Base-by-base conservation (phyloP, 2,329 filamentous ascomycete genomes). In the Dactylellina parvicollis region DNA sequence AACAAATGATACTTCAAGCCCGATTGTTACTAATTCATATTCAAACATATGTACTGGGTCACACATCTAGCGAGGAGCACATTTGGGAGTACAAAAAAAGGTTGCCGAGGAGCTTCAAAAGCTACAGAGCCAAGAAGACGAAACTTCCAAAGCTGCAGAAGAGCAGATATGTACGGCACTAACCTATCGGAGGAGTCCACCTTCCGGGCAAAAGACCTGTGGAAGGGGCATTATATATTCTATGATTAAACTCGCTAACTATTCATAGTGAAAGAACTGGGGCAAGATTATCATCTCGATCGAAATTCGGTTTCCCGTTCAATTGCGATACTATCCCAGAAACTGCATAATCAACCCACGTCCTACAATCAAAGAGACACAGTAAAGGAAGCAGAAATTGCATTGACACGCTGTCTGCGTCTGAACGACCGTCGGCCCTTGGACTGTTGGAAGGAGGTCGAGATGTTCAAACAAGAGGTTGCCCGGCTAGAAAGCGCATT, bases 401-500 rank as follows among this genome's bases (percentile, higher is more conserved):
- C 89, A 71, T 88, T 97, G 64, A 87, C 95, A 75, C 86, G 86
- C 78, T 98, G 94, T 81, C 84, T 98, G 84, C 85, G 90, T 75
- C 85, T 89, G 79, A 89, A 97, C 81, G 93, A 97, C 82, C 86
- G 92, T 76, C 86, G 92, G 81, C 93, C 94, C 80, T 84, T 97
- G 80, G 91, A 97, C 84, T 98, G 94, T 86, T 97, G 91, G 90
- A 86, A 89, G 82, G 92, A 97, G 86, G 92, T 97, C 22, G 90
- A 96, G 83, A 85, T 84, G 18, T 98, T 98, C 82, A 96, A 93
- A 87, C 86, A 86, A 78, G 92, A 96, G 85, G 93, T 98, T 55
- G 88, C 90, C 77, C 88, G 87, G 83, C 81, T 97, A 82, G 94
- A 97, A 86, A 89, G 88, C 82, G 85, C 85, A 24, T 98, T 96